Percentiles rank a stretch among this genome's conserved stretches.
These are phyloP conservation scores for Tulasnella sp. DNA, from an alignment of 768 basidiomycete genomes.

Conservation along the genomic window DNA sequence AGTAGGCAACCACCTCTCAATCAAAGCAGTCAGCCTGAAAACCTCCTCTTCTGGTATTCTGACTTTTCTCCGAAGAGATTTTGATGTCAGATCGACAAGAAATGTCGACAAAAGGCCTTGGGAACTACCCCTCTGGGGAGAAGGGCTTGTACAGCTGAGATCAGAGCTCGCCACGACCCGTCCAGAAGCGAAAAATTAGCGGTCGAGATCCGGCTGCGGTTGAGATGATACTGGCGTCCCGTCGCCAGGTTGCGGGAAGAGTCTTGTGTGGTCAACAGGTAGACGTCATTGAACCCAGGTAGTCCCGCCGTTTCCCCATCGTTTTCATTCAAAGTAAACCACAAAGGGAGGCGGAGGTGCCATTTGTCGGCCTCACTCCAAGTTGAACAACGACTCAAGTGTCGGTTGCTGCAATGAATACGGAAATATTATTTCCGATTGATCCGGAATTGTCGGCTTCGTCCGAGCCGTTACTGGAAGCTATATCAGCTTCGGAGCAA, in stretches of 20 bases:
- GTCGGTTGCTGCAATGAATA: neutral
- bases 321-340: neutral
- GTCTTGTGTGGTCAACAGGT: neutral
- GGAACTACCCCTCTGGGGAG: neutral
- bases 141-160: neutral
- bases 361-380: neutral
- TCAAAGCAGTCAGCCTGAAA: neutral
- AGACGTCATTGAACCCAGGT: neutral
- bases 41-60: neutral
- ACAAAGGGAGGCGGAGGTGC: neutral
- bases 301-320: neutral
- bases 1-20: neutral
- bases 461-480: neutral
- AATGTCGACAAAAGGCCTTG: neutral
- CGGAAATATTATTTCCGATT: neutral
- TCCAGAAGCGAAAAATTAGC: neutral
- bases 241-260: neutral
- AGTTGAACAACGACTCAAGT: neutral
- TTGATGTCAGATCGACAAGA: neutral
- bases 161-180: neutral
- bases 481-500: neutral
- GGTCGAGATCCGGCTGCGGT: neutral
- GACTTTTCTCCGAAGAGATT: neutral
- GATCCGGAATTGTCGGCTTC: neutral
- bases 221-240: neutral